These are phyloP conservation scores for Rhodocollybia butyracea DNA, from an alignment of 768 basidiomycete species.

Conservation along the genomic window DNA sequence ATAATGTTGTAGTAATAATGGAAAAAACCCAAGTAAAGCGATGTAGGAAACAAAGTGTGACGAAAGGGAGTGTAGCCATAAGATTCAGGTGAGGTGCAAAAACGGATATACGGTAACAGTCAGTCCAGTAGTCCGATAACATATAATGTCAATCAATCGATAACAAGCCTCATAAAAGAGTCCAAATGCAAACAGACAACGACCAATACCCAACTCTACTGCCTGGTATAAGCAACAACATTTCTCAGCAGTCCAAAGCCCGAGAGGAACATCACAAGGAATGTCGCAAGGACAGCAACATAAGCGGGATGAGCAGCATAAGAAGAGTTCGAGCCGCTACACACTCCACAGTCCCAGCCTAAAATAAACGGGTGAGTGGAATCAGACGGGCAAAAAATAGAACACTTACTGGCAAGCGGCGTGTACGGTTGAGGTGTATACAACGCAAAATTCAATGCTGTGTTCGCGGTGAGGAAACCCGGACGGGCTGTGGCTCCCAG, in stretches of 20 bases:
- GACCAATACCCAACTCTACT: background rate
- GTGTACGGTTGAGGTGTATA: slow-evolving; percentile 79
- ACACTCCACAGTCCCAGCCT: slow-evolving; percentile 21
- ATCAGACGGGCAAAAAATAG: background rate
- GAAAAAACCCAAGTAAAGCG: too few relatives aligned
- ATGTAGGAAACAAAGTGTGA: too few relatives aligned
- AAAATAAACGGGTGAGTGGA: background rate
- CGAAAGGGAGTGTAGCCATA: too few relatives aligned
- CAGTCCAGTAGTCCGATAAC: too few relatives aligned
- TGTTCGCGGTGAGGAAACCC: slow-evolving; percentile 69
- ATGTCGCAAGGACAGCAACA: slow-evolving; percentile 49
- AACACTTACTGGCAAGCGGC: slow-evolving; percentile 48
- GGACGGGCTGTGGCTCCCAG: slow-evolving; percentile 51
- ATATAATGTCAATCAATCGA: background rate
- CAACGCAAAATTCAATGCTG: slow-evolving; percentile 73
- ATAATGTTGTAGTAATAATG: too few relatives aligned
- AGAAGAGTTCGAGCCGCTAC: slow-evolving; percentile 20
- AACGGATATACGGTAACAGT: too few relatives aligned
- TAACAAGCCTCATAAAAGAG: background rate
- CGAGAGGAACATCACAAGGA: slow-evolving; percentile 65
- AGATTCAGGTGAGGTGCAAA: too few relatives aligned
- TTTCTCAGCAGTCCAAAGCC: slow-evolving; percentile 54
- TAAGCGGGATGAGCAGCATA: slow-evolving; percentile 50
- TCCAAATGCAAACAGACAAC: background rate
- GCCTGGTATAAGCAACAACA: slow-evolving; percentile 5